A percentile compares a stretch with the other conserved stretches of the same genome.
Evolutionary conservation across 108 stramenopile genomes (phyloP).

Genomic region (Stephanodiscus minutulus): DNA sequence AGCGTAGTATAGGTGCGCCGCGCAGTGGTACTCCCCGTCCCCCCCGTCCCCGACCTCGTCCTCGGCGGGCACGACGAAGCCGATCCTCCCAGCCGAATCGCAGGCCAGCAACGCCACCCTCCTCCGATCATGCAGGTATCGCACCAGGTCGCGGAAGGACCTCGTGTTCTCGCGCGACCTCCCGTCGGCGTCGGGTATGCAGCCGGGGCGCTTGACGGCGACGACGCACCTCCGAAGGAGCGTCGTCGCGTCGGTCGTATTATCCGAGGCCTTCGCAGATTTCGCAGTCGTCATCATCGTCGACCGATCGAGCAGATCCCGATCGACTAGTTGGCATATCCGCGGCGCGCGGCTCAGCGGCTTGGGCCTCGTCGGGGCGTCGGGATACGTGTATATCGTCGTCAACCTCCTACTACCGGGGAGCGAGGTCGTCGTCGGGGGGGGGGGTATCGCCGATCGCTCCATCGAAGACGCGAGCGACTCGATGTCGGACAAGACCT

Average conservation of each 20-base stretch:
- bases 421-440: constrained; percentile 2
- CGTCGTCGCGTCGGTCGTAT: neutral
- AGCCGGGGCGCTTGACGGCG: constrained; percentile 60
- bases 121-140: constrained; percentile 33
- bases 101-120: constrained; percentile 61
- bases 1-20: constrained; percentile 34
- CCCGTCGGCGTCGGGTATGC: constrained; percentile 26
- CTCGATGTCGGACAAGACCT: constrained; percentile 18
- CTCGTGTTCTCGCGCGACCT: constrained; percentile 55
- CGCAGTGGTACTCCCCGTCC: constrained; percentile 15
- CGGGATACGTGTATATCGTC: constrained; percentile 70
- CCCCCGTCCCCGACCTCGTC: constrained; percentile 1
- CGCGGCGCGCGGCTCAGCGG: constrained; percentile 57
- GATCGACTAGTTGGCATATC: constrained; percentile 24
- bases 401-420: constrained; percentile 20
- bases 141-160: constrained; percentile 57
- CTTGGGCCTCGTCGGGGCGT: constrained; percentile 62
- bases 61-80: constrained; percentile 58
- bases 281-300: constrained; percentile 19
- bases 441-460: constrained; percentile 18
- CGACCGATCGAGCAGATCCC: constrained; percentile 44
- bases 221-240: constrained; percentile 49
- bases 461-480: constrained; percentile 25
- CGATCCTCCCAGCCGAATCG: constrained; percentile 71
- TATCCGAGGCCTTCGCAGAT: too few species aligned